These are phyloP conservation scores for Elymus sibiricus DNA, from an alignment of 176 grass and related monocot genomes.

Conservation along the genomic window DNA sequence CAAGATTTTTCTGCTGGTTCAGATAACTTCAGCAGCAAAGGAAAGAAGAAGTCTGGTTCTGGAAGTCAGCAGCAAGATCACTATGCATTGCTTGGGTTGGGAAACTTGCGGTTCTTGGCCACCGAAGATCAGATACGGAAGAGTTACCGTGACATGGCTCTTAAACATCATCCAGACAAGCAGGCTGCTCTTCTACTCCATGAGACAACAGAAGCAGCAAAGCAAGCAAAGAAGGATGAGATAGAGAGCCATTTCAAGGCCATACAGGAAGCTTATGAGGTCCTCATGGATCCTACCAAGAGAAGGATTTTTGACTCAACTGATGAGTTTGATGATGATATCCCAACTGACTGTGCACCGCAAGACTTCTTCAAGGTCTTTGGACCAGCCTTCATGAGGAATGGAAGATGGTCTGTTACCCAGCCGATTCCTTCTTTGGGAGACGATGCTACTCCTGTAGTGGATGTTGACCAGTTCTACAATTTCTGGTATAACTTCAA, in stretches of 20 bases:
- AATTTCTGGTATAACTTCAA: slow-evolving; percentile 97
- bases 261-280: slow-evolving; percentile 93
- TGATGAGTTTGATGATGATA: slow-evolving; percentile 99
- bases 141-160: slow-evolving; percentile 88
- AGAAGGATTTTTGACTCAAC: slow-evolving; percentile 96
- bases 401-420: slow-evolving; percentile 81
- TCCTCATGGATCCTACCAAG: slow-evolving; percentile 88
- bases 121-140: slow-evolving; percentile 96
- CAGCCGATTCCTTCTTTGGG: slow-evolving; percentile 81
- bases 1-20: slow-evolving; percentile 56
- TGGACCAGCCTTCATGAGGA: slow-evolving; percentile 94
- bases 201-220: slow-evolving; percentile 79
- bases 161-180: slow-evolving; percentile 99
- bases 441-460: slow-evolving; percentile 60
- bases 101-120: slow-evolving; percentile 83
- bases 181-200: slow-evolving; percentile 71
- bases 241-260: slow-evolving; percentile 94
- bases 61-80: slow-evolving; percentile 88
- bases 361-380: slow-evolving; percentile 99
- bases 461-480: slow-evolving; percentile 85
- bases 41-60: slow-evolving; percentile 82
- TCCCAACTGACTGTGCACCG: slow-evolving; percentile 85
- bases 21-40: slow-evolving; percentile 82
- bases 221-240: slow-evolving; percentile 89
- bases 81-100: slow-evolving; percentile 86